phyloP scores from a whole-genome alignment of 1,284 basidiomycete genomes.

The Ustilago bromivora region DNA sequence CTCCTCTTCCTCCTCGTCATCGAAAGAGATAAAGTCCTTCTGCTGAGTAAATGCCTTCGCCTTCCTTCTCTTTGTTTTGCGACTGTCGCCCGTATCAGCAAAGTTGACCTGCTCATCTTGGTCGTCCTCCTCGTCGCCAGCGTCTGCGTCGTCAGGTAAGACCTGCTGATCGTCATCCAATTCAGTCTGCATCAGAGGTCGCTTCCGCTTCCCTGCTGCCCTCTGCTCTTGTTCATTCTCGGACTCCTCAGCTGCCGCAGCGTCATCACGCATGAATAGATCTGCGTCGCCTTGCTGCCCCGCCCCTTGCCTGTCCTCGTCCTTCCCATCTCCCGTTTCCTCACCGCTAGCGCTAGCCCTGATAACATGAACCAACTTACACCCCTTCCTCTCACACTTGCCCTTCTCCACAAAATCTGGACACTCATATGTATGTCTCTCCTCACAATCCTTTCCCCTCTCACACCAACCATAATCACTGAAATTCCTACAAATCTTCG shows the following conservation, averaged over 20 bases:
- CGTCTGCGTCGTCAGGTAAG: slow-evolving; percentile 13
- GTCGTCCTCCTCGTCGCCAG: slow-evolving; percentile 16
- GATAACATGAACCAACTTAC: slow-evolving; percentile 61
- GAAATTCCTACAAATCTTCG: slow-evolving; percentile 58
- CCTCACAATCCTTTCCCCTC: slow-evolving; percentile 45
- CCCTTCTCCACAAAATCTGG: slow-evolving; percentile 64
- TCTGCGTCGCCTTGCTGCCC: slow-evolving; percentile 11
- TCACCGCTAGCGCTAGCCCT: slow-evolving; percentile 23
- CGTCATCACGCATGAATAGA: slow-evolving; percentile 60
- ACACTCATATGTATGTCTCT: slow-evolving; percentile 66
- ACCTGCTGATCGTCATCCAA: slow-evolving; percentile 22
- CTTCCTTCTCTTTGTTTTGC: slow-evolving; percentile 22
- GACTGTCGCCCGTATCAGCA: slow-evolving; percentile 8
- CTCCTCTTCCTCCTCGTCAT: slow-evolving; percentile 44
- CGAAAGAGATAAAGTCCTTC: slow-evolving; percentile 64
- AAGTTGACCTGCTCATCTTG: slow-evolving; percentile 23
- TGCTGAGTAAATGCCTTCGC: slow-evolving; percentile 56
- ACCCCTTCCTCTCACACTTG: slow-evolving; percentile 50
- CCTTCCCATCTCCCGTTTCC: neutral
- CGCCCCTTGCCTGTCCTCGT: slow-evolving; percentile 11
- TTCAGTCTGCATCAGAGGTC: slow-evolving; percentile 38
- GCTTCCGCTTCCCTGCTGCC: slow-evolving; percentile 27
- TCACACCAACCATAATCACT: slow-evolving; percentile 66
- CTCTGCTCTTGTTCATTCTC: slow-evolving; percentile 5
- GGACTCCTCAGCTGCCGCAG: slow-evolving; percentile 28